Evolutionary conservation across 352 stramenopile species (phyloP), one percentile per base, ranked within the genome.

Genomic region (Thalassiosira ordinaria): DNA sequence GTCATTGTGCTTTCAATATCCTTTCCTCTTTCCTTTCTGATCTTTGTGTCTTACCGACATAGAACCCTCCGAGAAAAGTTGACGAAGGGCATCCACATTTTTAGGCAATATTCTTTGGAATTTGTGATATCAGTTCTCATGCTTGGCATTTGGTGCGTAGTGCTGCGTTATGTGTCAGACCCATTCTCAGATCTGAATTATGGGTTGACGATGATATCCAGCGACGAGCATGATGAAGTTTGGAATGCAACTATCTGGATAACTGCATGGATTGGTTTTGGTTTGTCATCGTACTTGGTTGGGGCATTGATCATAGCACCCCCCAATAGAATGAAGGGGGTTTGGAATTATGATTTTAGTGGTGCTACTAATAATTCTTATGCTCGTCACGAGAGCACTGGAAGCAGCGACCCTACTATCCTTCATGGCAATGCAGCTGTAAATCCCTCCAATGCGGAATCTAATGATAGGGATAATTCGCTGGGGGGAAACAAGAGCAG

Each of bases 231-330:
- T 41, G 44, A 70, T 26, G 37, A 72, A 44, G 39, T 79, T 41
- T 84, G 53, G 67, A 84, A 79, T 65, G 39, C 20, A 47, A 84
- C 78, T 72, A 55, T 78, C 6, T 84, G 66, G 67, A 39, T 77
- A 16, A 49, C 31, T 52, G 33, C 66, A 6, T 84, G 75, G 75
- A 22, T 79, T 0, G 75, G 75, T 39, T 73, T 29, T 20, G 68
- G 61, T 1, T 46, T 84, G 20, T 18, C 63, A 41, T 39, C 68
- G n/a, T 67, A 60, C 66, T 67, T 84, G 53, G 52, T 79, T 9
- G 75, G 75, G 53, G 47, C 51, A 6, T 69, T 84, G 44, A 26
- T 78, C 11, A 52, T 84, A 46, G 75, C 55, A 14, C 51, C 61
- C 47, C 39, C 59, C 37, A 31, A 55, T 22, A 78, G 55, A 33